phyloP scores from a whole-genome alignment of 2,329 filamentous ascomycete genomes.

The Ascochyta clinopodiicola region DNA sequence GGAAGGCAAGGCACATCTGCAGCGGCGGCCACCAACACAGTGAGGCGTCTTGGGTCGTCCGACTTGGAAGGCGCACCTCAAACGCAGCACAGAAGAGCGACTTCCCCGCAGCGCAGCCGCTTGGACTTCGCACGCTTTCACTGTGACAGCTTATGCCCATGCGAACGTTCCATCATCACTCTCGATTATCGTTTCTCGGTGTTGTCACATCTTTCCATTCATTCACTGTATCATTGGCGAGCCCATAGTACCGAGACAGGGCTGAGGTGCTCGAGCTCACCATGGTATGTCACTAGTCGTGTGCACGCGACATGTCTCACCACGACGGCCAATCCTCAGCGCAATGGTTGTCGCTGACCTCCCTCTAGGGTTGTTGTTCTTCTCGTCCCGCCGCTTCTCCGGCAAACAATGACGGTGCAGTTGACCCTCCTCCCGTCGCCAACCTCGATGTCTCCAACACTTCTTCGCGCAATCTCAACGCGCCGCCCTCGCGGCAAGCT shows the following conservation, averaged over 20 bases:
- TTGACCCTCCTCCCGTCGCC: slow-evolving; percentile 10
- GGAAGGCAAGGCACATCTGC: slow-evolving; percentile 11
- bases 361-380: slow-evolving; percentile 22
- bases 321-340: not conserved
- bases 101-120: slow-evolving; percentile 13
- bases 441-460: slow-evolving; percentile 5
- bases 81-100: slow-evolving; percentile 5
- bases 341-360: slow-evolving; percentile 6
- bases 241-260: slow-evolving; percentile 3
- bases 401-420: slow-evolving; percentile 3
- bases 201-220: slow-evolving; percentile 2
- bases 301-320: slow-evolving; percentile 11
- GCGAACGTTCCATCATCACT: slow-evolving; percentile 11
- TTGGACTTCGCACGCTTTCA: not conserved
- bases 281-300: slow-evolving; percentile 11
- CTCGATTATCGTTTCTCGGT: not conserved
- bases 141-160: slow-evolving; percentile 11
- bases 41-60: slow-evolving; percentile 10
- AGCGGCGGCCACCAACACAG: slow-evolving; percentile 10
- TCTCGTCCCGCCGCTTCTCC: slow-evolving; percentile 10
- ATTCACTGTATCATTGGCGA: slow-evolving; percentile 7
- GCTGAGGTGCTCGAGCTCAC: slow-evolving; percentile 11
- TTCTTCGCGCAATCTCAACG: slow-evolving; percentile 31
- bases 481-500: slow-evolving; percentile 17
- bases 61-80: slow-evolving; percentile 8